Base-by-base conservation (phyloP, 495 filamentous ascomycete genomes). In the Pyrenula massariospora region DNA sequence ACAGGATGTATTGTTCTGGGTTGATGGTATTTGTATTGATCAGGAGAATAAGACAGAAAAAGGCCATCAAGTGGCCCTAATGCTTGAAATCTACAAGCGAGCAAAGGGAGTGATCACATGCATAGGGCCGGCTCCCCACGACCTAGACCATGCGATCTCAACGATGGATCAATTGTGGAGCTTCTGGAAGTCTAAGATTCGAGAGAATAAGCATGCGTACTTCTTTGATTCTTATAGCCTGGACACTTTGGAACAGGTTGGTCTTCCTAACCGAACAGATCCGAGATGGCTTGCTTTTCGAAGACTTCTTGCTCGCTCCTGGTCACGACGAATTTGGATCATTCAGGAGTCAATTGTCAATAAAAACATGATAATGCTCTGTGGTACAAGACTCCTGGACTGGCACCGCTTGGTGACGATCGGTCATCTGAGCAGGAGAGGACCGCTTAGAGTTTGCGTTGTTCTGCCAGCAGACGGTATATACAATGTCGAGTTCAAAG, bases 1-100 rank as follows among this genome's bases (percentile, higher is more conserved):
- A 12, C 24, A 53, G 21, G 31, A 22, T 20, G 23, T 25, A 22
- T n/a, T 60, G 20, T 24, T 62, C n/a, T 70, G 65, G 67, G 54
- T 51, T 25, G 60, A 62, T 25, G 47, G 36, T 10, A 61, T 60
- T 20, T 61, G 59, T 25, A 60, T 61, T 21, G 56, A 61, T 56
- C 59, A 61, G 50, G 58, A 47, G 20, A 58, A 62, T 54, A 12
- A 42, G 31, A 24, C 19, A 10, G 60, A 62, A 49, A 51, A 23
- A 15, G 54, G 25, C 42, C 47, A 59, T 20, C 58, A 60, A 49
- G 42, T 62, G 15, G 12, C 53, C 15, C 58, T 54, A 2, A 62
- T 62, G 60, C 25, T 19, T 23, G 52, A 60, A 12, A 53, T 60
- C 10, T 62, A 62, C 25, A 25, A 51, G 48, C 49, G 54, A 49